A percentile compares a stretch with the other conserved stretches of the same genome.
Evolutionary conservation across 176 grass and related monocot genomes (phyloP).

Genomic region (Guadua angustifolia): DNA sequence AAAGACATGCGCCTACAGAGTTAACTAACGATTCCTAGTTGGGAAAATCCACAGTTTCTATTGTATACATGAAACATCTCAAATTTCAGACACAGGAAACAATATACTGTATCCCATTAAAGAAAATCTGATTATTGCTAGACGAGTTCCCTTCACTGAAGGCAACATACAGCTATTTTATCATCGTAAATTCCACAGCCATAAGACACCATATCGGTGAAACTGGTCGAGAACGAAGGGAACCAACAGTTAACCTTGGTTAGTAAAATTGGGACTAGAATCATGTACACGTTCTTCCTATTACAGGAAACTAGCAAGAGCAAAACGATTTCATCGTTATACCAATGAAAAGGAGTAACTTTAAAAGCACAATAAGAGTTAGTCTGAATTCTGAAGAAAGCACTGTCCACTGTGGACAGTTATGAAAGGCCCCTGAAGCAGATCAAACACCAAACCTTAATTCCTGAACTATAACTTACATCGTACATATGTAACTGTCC

Average conservation of each 20-base stretch:
- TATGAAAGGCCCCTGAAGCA: neutral
- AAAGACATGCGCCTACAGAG: neutral
- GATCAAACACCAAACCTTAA: neutral
- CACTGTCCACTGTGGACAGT: neutral
- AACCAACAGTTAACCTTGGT: neutral
- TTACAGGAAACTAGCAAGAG: neutral
- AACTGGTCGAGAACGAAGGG: neutral
- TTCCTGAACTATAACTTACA: neutral
- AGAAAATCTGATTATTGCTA: neutral
- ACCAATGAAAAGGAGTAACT: neutral
- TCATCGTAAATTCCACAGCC: neutral
- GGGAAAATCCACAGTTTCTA: neutral
- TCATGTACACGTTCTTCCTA: neutral
- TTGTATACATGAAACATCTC: neutral
- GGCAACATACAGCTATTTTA: conserved; percentile 7
- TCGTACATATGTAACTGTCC: neutral
- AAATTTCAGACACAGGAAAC: neutral
- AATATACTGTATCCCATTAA: neutral
- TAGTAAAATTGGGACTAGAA: neutral
- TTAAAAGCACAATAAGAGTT: neutral
- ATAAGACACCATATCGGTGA: neutral
- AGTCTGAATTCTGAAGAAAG: conserved; percentile 9
- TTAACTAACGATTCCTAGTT: neutral
- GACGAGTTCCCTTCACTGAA: neutral
- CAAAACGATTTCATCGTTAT: neutral